These are phyloP conservation scores for Colletotrichum simmondsii DNA, from an alignment of 2,329 filamentous ascomycete species.

Conservation along the genomic window DNA sequence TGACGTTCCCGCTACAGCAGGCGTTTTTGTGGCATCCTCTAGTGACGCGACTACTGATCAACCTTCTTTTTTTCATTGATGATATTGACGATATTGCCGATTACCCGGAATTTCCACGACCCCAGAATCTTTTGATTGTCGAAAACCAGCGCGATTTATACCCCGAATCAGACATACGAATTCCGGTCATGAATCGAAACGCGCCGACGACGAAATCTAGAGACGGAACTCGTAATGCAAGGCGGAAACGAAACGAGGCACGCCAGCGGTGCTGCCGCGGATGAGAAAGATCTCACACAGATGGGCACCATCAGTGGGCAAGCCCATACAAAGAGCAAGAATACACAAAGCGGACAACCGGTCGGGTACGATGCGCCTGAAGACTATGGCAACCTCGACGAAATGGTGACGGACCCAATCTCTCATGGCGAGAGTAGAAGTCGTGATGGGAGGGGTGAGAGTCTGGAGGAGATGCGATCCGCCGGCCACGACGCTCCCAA, in stretches of 20 bases:
- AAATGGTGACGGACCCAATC: conserved; percentile 48
- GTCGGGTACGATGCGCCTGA: conserved; percentile 42
- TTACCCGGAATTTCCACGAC: background rate
- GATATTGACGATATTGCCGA: background rate
- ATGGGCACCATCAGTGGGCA: background rate
- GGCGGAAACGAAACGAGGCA: background rate
- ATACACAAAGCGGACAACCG: background rate
- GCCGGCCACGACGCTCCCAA: too few relatives aligned
- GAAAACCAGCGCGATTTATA: background rate
- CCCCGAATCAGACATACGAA: too few relatives aligned
- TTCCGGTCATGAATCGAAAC: conserved; percentile 3
- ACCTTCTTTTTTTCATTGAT: background rate
- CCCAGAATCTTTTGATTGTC: background rate
- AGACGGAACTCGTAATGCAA: conserved; percentile 9
- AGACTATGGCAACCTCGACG: conserved; percentile 55
- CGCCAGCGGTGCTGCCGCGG: background rate
- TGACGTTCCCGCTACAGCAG: background rate
- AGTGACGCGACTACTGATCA: background rate
- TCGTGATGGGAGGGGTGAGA: too few relatives aligned
- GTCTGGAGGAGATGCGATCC: too few relatives aligned
- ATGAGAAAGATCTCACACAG: background rate
- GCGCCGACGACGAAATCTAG: background rate
- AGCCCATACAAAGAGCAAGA: background rate
- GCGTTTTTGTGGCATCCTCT: background rate
- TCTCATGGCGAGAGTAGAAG: background rate